Percentiles rank a stretch among this genome's conserved stretches.
Evolutionary conservation across 495 filamentous ascomycete genomes (phyloP).

Genomic region (Aspergillus homomorphus): DNA sequence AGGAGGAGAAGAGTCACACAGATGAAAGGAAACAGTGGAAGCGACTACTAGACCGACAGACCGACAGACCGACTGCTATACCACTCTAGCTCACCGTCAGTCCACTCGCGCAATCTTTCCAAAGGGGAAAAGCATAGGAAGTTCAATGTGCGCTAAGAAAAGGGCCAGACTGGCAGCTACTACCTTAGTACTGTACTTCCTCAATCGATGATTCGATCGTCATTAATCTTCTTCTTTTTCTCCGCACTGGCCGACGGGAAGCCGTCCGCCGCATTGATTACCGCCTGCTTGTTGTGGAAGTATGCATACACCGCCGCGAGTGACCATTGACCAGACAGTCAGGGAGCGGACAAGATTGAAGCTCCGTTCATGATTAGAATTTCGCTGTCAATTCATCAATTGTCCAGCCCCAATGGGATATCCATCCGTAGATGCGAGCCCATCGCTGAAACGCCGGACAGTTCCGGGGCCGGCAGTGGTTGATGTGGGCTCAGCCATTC

Average conservation of each 20-base stretch:
- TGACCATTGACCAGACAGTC: no score
- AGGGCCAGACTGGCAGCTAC: neutral
- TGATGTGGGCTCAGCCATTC: no score
- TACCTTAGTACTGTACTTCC: neutral
- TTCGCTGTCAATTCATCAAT: no score
- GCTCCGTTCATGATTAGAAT: no score
- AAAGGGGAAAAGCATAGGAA: neutral
- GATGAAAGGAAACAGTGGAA: neutral
- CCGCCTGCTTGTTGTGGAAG: neutral
- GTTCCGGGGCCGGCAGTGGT: no score
- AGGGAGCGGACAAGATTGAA: no score
- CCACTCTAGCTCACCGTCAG: neutral
- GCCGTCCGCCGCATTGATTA: neutral
- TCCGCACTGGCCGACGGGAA: neutral
- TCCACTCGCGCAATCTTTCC: neutral
- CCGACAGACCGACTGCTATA: neutral
- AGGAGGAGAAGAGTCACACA: neutral
- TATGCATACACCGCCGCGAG: no score
- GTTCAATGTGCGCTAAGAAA: no score
- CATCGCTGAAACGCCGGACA: no score
- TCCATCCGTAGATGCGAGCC: no score
- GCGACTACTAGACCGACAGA: neutral
- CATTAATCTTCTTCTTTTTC: neutral
- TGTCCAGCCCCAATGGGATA: no score
- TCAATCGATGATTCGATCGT: constrained; percentile 8